Evolutionary conservation across 1,284 basidiomycete genomes (phyloP), one percentile per base, ranked within the genome.

Genomic region (Ustilago tritici): DNA sequence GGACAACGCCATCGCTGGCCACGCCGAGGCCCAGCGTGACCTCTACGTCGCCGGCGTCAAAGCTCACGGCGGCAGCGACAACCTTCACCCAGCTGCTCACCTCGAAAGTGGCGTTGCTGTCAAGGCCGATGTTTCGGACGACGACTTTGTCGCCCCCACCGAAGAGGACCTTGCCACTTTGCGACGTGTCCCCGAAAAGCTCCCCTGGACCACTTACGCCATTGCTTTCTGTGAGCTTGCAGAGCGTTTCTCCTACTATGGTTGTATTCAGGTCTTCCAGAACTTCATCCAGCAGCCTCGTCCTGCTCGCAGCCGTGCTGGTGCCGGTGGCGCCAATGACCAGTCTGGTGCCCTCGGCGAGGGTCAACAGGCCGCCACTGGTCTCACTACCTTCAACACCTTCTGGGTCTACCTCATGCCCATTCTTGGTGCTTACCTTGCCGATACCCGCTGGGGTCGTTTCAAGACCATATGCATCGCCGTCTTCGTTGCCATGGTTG

Each of bases 391-490:
- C 43, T 84, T 82, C 68, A 85, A 85, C 76, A 67, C 73, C 54
- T 84, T 84, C 73, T 84, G 78, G 79, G 73, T 85, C 43, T 84
- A 82, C 70, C 70, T 80, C 66, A 78, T 63, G 60, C 85, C 81
- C 32, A 65, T 87, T 11, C 43, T 87, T 15, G 81, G 79, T 61
- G 86, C 85, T 36, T 87, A 82, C 69, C 61, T 88, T 36, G 87
- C 87, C 49, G 88, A 88, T 73, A 81, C 84, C 6, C 84, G 87
- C 65, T 80, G 84, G 49, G 88, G 88, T 34, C 84, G 88, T n/a
- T 89, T 86, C 85, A 88, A 87, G 67, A 88, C 88, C 8, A 87
- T 89, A 61, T 82, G 82, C 76, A 76, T 84, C 58, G 83, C 86
- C 61, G 84, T 87, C 54, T 70, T 72, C 52, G 82, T 88, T 72